Evolutionary conservation across 2,329 filamentous ascomycete species (phyloP).

Genomic region (Clonostachys rhizophaga): DNA sequence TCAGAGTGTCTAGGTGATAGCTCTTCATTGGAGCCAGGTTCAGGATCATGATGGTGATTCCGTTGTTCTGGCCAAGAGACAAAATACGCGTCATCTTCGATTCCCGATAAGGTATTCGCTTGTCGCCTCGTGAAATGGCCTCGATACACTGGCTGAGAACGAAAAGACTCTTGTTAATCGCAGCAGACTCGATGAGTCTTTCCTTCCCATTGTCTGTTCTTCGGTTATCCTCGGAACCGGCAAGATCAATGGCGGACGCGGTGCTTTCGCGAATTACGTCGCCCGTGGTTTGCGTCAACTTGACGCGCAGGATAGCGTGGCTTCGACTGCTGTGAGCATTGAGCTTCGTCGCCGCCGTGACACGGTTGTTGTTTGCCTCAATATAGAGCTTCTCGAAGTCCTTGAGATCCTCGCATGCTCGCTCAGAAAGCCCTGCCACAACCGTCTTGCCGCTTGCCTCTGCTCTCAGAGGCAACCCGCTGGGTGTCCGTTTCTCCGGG

Average conservation of each 20-base stretch:
- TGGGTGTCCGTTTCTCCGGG: slow-evolving; percentile 77
- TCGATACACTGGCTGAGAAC: slow-evolving; percentile 94
- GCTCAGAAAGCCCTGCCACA: slow-evolving; percentile 81
- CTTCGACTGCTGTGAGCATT: slow-evolving; percentile 88
- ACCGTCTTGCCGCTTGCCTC: slow-evolving; percentile 85
- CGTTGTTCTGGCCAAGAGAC: slow-evolving; percentile 89
- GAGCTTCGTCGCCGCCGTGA: slow-evolving; percentile 86
- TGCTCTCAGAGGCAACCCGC: slow-evolving; percentile 76
- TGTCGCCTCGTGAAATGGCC: slow-evolving; percentile 73
- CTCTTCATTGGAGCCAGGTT: slow-evolving; percentile 89
- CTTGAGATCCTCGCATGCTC: slow-evolving; percentile 76
- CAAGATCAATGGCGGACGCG: slow-evolving; percentile 89
- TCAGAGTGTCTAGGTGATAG: slow-evolving; percentile 90
- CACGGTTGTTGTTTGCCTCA: slow-evolving; percentile 84
- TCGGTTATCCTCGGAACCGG: slow-evolving; percentile 92
- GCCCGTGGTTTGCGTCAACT: slow-evolving; percentile 71
- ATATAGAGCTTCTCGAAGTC: slow-evolving; percentile 90
- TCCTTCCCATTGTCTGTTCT: slow-evolving; percentile 92
- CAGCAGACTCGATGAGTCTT: slow-evolving; percentile 87
- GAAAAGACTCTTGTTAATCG: slow-evolving; percentile 96
- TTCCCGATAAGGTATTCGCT: slow-evolving; percentile 85
- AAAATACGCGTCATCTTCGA: slow-evolving; percentile 97
- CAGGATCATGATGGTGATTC: slow-evolving; percentile 92
- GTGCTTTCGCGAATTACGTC: slow-evolving; percentile 71
- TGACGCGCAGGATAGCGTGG: slow-evolving; percentile 88